Base-by-base conservation (phyloP, 805 yeast genomes). In the Hanseniaspora lachancei region DNA sequence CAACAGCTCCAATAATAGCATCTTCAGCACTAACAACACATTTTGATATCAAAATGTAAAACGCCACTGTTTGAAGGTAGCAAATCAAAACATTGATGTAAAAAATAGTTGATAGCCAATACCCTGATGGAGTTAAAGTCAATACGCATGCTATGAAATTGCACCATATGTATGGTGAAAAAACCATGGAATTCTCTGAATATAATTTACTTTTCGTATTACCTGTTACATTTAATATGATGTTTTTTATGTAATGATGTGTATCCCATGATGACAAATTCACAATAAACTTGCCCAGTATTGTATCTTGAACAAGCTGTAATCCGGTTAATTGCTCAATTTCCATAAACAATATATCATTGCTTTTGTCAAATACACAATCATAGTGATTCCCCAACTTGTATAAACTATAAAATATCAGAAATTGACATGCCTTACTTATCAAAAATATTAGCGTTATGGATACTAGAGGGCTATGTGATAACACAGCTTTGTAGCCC, bases 221-320 rank as follows among this genome's bases (percentile, higher is more conserved):
- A 8, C n/a, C 27, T 7, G 35, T 21, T 8, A 23, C 27, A 36
- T 4, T 15, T 10, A 29, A 20, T 8, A 51, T 15, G 27, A 51
- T 40, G 38, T 51, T 51, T 43, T 51, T 51, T 3, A 44, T 35
- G 36, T 51, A 51, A 35, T 51, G 47, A 24, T 51, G 55, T 23
- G 55, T 43, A n/a, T 51, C 55, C 55, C 55, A 51, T 7, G 55
- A 51, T 13, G 55, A 43, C 40, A 51, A 21, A 13, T 18, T 36
- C 6, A 51, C 44, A 24, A 36, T 36, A 16, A 36, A 51, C 18
- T 44, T 24, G 16, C 29, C 20, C 8, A 51, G 15, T 15, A 43
- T 6, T 10, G 20, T 36, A 15, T 43, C 41, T 18, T 24, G 2
- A 5, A 43, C n/a, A 8, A 51, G 21, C 15, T 16, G 13, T 6